Evolutionary conservation across 768 basidiomycete genomes (phyloP).

Genomic region (Lactarius hatsudake): DNA sequence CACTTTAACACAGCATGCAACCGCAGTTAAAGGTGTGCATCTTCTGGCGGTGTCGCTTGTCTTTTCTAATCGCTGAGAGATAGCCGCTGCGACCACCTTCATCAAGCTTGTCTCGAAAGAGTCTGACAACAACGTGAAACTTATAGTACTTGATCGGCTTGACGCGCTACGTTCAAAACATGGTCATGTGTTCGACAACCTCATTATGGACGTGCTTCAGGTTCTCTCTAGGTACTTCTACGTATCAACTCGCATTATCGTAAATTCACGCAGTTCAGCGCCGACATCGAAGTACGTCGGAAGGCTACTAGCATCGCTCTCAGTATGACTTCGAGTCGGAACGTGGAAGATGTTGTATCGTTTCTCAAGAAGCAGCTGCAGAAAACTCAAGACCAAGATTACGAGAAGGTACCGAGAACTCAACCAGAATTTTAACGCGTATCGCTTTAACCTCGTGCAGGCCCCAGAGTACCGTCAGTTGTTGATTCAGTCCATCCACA

Average conservation of each 20-base stretch:
- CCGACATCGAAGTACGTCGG: conserved; percentile 94
- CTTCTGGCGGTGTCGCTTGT: neutral
- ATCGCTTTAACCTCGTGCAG: conserved; percentile 38
- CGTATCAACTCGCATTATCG: neutral
- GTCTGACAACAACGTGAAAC: conserved; percentile 98
- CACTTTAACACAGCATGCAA: conserved; percentile 89
- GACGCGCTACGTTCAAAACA: conserved; percentile 80
- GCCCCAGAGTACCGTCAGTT: conserved; percentile 94
- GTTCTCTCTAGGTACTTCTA: conserved; percentile 67
- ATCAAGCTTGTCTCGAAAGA: conserved; percentile 91
- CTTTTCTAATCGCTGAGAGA: neutral
- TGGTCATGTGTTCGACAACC: conserved; percentile 81
- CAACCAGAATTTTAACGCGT: neutral
- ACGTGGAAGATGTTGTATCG: conserved; percentile 93
- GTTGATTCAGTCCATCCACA: conserved; percentile 95
- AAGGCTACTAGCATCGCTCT: conserved; percentile 89
- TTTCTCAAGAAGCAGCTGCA: conserved; percentile 99
- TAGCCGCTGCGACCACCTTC: conserved; percentile 86
- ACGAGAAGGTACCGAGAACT: conserved; percentile 68
- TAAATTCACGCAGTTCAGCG: conserved; percentile 43
- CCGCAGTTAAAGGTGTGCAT: conserved; percentile 83
- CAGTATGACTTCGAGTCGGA: conserved; percentile 89
- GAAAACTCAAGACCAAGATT: conserved; percentile 86
- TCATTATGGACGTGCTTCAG: conserved; percentile 95
- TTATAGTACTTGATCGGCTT: conserved; percentile 92